These are phyloP conservation scores for Oropetium thomaeum DNA, from an alignment of 176 grass and related monocot genomes.

Conservation along the genomic window DNA sequence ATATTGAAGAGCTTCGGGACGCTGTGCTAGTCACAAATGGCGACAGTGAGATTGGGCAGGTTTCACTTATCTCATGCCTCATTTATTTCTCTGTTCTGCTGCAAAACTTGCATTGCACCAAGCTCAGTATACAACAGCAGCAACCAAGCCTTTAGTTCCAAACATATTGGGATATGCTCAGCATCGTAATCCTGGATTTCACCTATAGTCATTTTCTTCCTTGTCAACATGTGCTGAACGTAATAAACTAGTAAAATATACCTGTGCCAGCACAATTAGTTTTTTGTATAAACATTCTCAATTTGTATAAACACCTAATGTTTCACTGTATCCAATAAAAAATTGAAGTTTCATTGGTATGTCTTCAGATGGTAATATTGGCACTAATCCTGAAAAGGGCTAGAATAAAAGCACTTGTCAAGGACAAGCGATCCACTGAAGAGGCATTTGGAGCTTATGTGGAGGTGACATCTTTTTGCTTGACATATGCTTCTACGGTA, in stretches of 20 bases:
- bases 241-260: background rate
- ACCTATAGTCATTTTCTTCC: background rate
- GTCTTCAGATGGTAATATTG: constrained; percentile 75
- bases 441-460: constrained; percentile 93
- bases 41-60: constrained; percentile 88
- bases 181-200: background rate
- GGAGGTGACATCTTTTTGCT: constrained; percentile 44
- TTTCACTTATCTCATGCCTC: constrained; percentile 14
- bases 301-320: background rate
- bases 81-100: background rate
- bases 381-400: constrained; percentile 83
- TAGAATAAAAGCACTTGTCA: constrained; percentile 90
- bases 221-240: background rate
- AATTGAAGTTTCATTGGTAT: background rate
- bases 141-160: too few relatives aligned
- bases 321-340: background rate
- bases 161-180: too few relatives aligned
- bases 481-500: constrained; percentile 8
- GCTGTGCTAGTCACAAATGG: constrained; percentile 81
- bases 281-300: background rate
- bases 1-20: constrained; percentile 60
- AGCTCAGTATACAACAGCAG: background rate
- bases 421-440: constrained; percentile 70
- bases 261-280: background rate
- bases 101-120: background rate